Conservation (phyloP, 768 basidiomycete species). For the Tylopilus balloui region DNA sequence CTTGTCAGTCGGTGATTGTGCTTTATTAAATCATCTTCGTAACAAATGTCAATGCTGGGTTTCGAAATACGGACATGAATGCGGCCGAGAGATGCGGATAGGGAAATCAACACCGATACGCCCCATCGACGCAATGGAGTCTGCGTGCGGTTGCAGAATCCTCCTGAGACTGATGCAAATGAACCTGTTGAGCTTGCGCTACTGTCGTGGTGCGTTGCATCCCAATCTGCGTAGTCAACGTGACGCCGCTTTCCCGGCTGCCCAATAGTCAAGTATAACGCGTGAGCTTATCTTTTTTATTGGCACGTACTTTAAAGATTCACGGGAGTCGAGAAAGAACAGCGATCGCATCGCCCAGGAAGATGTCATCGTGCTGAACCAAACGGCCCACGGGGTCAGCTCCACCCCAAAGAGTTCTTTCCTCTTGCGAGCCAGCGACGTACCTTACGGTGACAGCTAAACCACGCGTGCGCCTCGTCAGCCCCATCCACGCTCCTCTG, state of each 20-base stretch:
- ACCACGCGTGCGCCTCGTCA: background rate
- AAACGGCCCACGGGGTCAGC: background rate
- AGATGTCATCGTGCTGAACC: slow-evolving; percentile 3
- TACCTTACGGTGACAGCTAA: slow-evolving; percentile 13
- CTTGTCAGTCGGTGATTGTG: too few species aligned
- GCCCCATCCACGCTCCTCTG: too few species aligned
- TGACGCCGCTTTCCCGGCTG: background rate
- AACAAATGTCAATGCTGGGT: background rate
- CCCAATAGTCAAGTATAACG: background rate
- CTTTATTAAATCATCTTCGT: too few species aligned
- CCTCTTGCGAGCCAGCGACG: background rate
- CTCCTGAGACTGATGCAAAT: too few species aligned
- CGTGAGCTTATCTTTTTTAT: background rate
- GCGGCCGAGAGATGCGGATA: background rate
- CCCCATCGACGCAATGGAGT: background rate
- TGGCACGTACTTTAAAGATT: background rate
- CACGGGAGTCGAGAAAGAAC: background rate
- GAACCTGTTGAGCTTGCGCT: too few species aligned
- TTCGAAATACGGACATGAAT: background rate
- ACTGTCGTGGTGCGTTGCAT: background rate
- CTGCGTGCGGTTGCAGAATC: background rate
- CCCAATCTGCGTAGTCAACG: slow-evolving; percentile 8
- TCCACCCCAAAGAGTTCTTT: background rate
- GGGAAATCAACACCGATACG: background rate
- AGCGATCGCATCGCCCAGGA: slow-evolving; percentile 13